Evolutionary conservation across 192 early-diverging fungal species (phyloP).

Genomic region (Neocallimastix lanati): DNA sequence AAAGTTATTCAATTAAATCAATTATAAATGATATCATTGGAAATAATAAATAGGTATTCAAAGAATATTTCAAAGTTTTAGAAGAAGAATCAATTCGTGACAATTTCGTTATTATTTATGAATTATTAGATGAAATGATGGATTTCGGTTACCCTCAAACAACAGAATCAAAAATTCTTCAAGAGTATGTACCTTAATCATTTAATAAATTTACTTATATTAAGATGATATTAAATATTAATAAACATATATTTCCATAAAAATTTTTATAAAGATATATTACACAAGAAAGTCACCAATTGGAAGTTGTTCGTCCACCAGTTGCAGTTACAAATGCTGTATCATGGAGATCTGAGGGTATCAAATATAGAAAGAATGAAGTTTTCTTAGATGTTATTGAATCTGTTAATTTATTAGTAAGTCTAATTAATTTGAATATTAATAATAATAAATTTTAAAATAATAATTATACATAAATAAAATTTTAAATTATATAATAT

Average conservation of each 20-base stretch:
- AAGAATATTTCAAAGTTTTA: slow-evolving; percentile 78
- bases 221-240: background rate
- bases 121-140: slow-evolving; percentile 83
- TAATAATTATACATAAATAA: too few species aligned
- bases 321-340: slow-evolving; percentile 61
- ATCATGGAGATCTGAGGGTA: slow-evolving; percentile 51
- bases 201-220: background rate
- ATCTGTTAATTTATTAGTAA: slow-evolving; percentile 47
- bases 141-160: slow-evolving; percentile 81
- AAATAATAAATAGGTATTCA: slow-evolving; percentile 45
- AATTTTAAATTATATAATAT: too few species aligned
- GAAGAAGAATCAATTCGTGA: slow-evolving; percentile 81
- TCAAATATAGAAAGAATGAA: slow-evolving; percentile 56
- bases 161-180: slow-evolving; percentile 70
- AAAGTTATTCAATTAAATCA: too few species aligned
- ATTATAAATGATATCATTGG: too few species aligned
- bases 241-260: background rate
- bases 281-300: slow-evolving; percentile 89
- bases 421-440: background rate
- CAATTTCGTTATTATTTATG: slow-evolving; percentile 83
- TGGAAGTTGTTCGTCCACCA: slow-evolving; percentile 77
- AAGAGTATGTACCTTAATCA: slow-evolving; percentile 24
- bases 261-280: slow-evolving; percentile 60
- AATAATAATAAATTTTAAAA: too few species aligned
- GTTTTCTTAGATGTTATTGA: slow-evolving; percentile 59